Base-by-base conservation (phyloP, 352 stramenopile species). In the Pythium monospermum region DNA sequence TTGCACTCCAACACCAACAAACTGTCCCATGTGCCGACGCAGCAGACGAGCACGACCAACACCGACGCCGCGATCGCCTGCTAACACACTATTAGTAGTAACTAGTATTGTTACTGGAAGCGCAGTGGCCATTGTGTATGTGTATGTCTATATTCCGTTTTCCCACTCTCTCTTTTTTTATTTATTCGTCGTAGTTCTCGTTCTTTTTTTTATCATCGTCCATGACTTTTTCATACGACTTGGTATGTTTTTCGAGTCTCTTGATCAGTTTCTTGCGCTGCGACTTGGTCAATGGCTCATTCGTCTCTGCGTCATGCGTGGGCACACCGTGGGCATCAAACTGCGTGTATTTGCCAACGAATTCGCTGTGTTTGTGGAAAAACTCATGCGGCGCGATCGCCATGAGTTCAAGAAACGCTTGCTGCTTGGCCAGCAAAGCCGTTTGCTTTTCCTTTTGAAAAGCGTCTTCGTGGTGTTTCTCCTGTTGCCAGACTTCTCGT, bases 221-320 rank as follows among this genome's bases (percentile, higher is more conserved):
- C 16, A 21, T 5, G 28, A 27, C 21, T 59, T 83, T 90, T 5
- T 31, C 50, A 45, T 84, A 84, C 21, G 81, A 72, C 46, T 85
- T 85, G 22, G 64, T 59, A 48, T 92, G 75, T 43, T 90, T 92
- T 7, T 80, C 71, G 11, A 76, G 48, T 44, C 81, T 83, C 62
- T 92, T 92, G 0, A 59, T 16, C 6, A 93, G 64, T 49, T 93
- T 93, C 52, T 93, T 93, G 41, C 64, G 60, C 64, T 85, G 75
- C 12, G 65, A 87, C 40, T 93, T 91, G 19, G 64, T 76, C 22
- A 91, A 42, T 18, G 50, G 42, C 28, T 74, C 59, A n/a, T 60
- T 38, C 28, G 66, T 58, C 13, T 49, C 38, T 1, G 40, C 54
- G 21, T 83, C 76, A 16, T 80, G 59, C 12, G 66, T 78, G 1